Evolutionary conservation across 495 filamentous ascomycete genomes (phyloP), one percentile per base, ranked within the genome.

Genomic region (Penicillium odoratum): DNA sequence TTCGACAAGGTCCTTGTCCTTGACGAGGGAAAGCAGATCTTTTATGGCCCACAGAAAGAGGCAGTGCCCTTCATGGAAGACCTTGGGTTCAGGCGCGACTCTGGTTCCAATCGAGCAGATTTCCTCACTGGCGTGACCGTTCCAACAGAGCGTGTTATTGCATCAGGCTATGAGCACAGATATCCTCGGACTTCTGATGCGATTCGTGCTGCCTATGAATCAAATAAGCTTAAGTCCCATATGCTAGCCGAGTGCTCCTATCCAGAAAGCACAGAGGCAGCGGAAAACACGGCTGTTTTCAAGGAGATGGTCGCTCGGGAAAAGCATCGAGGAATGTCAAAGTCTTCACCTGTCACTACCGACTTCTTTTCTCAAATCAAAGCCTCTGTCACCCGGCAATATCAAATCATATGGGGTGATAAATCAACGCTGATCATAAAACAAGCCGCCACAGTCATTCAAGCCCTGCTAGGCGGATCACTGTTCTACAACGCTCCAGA

Each of bases 21-120:
- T 8, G 92, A 94, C 64, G 88, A 92, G 66, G 90, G 90, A 21
- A 82, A 86, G 33, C 89, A 93, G 64, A 93, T 94, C 58, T 93
- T 85, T 71, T 93, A 91, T 59, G 90, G 90, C 4, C 73, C 70
- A 13, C 80, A 83, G 5, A 61, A 70, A 51, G 76, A 77, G 26
- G 90, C 89, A 7, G 86, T 79, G 62, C 78, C 80, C 43, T 92
- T 85, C 70, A 92, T 93, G 55, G 66, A 82, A 48, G 73, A 87
- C 40, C 83, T 94, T 66, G 90, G 90, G 4, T 13, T 74, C 16
- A 3, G 4, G 5, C 13, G 16, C 40, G 16, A 5, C 40, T 5
- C 11, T 43, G 40, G 4, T 5, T 4, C 40, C 40, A 43, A 43
- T 10, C 3, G 7, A 7, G 4, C 30, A 31, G 90, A 94, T 64